phyloP scores from a whole-genome alignment of 352 stramenopile species.

The Elongisporangium anandrum region DNA sequence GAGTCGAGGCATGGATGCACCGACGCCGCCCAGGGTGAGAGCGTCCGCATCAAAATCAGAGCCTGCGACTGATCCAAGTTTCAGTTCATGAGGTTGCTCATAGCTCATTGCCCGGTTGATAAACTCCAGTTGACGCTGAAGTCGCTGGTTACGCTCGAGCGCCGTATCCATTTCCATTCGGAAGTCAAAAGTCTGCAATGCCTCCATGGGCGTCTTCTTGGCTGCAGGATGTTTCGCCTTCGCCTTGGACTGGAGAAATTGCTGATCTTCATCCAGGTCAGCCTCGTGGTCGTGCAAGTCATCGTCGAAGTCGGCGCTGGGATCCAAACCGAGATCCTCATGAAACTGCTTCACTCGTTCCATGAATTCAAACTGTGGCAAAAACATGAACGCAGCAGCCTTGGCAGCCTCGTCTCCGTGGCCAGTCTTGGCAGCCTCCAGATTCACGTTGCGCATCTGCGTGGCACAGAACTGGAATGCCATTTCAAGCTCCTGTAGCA shows the following conservation, averaged over 20 bases:
- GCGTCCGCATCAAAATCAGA: neutral
- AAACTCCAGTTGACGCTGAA: conserved; percentile 64
- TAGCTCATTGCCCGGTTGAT: conserved; percentile 49
- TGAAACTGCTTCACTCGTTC: conserved; percentile 70
- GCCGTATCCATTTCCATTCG: conserved; percentile 43
- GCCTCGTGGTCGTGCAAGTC: conserved; percentile 19
- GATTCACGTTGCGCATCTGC: conserved; percentile 28
- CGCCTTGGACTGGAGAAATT: neutral
- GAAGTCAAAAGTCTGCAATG: conserved; percentile 46
- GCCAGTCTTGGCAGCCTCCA: conserved; percentile 3
- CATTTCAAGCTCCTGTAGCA: conserved; percentile 71
- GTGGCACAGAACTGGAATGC: conserved; percentile 66
- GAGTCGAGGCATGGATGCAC: neutral
- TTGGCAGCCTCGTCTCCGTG: conserved; percentile 7
- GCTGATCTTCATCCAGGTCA: conserved; percentile 1
- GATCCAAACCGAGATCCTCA: conserved; percentile 17
- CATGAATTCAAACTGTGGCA: conserved; percentile 71
- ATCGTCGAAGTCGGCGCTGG: conserved; percentile 7
- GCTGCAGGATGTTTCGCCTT: neutral
- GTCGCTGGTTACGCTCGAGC: conserved; percentile 55
- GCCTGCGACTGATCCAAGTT: neutral
- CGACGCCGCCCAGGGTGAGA: neutral
- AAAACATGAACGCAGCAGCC: conserved; percentile 39
- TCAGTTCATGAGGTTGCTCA: conserved; percentile 9
- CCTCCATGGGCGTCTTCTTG: conserved; percentile 6